Base-by-base conservation (phyloP, 352 stramenopile genomes). In the Globisporangium apiculatum region DNA sequence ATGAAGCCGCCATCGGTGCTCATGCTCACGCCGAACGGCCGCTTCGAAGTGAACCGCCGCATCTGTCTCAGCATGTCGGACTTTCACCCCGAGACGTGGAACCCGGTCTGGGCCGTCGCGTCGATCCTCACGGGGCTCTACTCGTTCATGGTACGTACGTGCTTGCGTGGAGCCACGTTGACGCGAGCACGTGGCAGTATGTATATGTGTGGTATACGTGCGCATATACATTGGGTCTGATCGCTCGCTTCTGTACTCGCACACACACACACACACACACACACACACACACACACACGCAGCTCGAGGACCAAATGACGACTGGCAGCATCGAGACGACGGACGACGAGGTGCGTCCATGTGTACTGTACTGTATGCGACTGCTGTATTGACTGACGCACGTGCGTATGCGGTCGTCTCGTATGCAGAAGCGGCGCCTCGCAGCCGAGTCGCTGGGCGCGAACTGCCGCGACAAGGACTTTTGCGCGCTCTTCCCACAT, bases 1-100 rank as follows among this genome's bases (percentile, higher is more conserved):
- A 90, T 97, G 73, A 97, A 97, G 75, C 94, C 94, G 40, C 95
- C 95, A 11, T 80, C 81, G 12, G 88, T 98, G 35, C 84, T 97
- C 46, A 98, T 98, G 93, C 67, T 95, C 53, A 98, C 95, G 40
- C 90, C 89, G 24, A 97, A 92, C 55, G 95, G 95, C 17, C 86
- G 95, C 45, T 98, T 98, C 67, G 84, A 96, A 62, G 76, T 91
- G 8, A 97, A 97, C 61, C 76, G 86, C 43, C 76, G 91, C 37
- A 81, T 98, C 50, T 98, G 95, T 68, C 64, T 98, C 15, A 94
- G 74, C 57, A 98, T 98, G 92, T 96, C 84, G 50, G 94, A 98
- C 72, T 98, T 96, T 65, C 93, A 98, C 65, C 91, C 91, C 5
- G 91, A 98, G 72, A 95, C 83, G 5, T 98, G 95, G 95, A 98